Percentiles rank a stretch among this genome's conserved stretches.
Conservation (phyloP, 345 rosid genomes). For the Rhodamnia rubescens region DNA sequence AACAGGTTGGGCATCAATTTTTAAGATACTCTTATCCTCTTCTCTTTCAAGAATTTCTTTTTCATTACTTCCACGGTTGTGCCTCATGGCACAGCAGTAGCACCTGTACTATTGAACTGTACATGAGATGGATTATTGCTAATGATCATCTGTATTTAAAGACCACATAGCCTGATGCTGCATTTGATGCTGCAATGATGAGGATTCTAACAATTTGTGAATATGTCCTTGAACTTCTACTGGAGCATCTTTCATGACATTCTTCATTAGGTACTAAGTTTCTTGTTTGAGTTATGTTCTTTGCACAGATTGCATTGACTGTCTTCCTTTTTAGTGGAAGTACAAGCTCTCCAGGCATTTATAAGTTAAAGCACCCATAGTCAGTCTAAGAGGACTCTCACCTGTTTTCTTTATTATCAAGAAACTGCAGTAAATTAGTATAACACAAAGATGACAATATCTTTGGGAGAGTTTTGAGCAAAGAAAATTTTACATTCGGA, state of each 20-base stretch:
- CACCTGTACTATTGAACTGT: too few relatives aligned
- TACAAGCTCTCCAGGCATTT: not conserved
- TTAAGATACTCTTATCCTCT: not conserved
- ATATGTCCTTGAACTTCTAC: not conserved
- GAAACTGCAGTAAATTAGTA: not conserved
- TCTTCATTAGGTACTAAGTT: not conserved
- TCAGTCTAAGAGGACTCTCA: not conserved
- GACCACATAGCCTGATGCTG: not conserved
- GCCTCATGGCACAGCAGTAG: too few relatives aligned
- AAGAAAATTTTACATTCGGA: not conserved
- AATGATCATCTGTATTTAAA: not conserved
- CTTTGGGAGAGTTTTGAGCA: not conserved
- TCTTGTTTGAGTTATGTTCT: not conserved
- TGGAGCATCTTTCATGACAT: not conserved
- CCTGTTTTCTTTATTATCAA: not conserved
- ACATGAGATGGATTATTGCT: not conserved
- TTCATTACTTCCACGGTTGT: too few relatives aligned
- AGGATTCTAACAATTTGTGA: not conserved
- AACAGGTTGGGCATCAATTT: constrained; percentile 46
- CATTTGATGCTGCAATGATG: not conserved
- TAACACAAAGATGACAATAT: not conserved
- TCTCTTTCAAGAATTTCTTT: not conserved
- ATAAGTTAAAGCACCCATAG: not conserved
- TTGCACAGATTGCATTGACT: not conserved
- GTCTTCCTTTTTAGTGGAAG: not conserved